phyloP scores from a whole-genome alignment of 1,284 basidiomycete species.

The Boletus holoroseus region DNA sequence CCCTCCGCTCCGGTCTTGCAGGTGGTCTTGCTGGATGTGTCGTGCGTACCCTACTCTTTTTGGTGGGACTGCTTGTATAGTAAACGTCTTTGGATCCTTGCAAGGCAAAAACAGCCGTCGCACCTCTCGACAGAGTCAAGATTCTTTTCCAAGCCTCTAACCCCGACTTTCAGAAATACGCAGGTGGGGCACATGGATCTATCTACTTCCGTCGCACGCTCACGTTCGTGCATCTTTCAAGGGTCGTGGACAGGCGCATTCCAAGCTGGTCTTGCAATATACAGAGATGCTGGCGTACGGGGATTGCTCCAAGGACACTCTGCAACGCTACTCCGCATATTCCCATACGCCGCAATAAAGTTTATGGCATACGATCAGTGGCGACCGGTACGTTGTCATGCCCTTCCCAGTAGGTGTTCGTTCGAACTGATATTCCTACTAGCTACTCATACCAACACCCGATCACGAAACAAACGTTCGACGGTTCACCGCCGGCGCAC shows the following conservation, averaged over 20 bases:
- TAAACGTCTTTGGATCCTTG: conserved; percentile 5
- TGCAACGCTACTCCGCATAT: conserved; percentile 79
- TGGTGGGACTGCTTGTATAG: conserved; percentile 7
- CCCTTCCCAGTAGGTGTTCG: background rate
- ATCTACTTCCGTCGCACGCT: conserved; percentile 1
- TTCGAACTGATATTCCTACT: background rate
- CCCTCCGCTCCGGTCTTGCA: conserved; percentile 78
- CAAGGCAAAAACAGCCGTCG: conserved; percentile 94
- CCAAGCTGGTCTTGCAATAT: conserved; percentile 78
- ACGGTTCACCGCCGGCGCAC: conserved; percentile 85
- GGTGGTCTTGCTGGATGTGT: conserved; percentile 93
- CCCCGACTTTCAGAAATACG: conserved; percentile 90
- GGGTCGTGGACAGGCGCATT: conserved; percentile 85
- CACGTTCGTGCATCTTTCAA: conserved; percentile 24
- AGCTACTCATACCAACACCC: conserved; percentile 80
- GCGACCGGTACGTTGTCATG: conserved; percentile 58
- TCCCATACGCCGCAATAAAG: conserved; percentile 94
- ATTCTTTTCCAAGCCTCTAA: conserved; percentile 98
- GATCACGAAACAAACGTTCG: conserved; percentile 73
- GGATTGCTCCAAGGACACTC: conserved; percentile 96
- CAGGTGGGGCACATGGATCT: conserved; percentile 51
- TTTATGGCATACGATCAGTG: conserved; percentile 94
- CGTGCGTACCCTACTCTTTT: conserved; percentile 48
- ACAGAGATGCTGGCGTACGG: conserved; percentile 62
- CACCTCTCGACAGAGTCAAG: conserved; percentile 96